Evolutionary conservation across 1,284 basidiomycete genomes (phyloP).

Genomic region (Coniferiporia sulphurascens): DNA sequence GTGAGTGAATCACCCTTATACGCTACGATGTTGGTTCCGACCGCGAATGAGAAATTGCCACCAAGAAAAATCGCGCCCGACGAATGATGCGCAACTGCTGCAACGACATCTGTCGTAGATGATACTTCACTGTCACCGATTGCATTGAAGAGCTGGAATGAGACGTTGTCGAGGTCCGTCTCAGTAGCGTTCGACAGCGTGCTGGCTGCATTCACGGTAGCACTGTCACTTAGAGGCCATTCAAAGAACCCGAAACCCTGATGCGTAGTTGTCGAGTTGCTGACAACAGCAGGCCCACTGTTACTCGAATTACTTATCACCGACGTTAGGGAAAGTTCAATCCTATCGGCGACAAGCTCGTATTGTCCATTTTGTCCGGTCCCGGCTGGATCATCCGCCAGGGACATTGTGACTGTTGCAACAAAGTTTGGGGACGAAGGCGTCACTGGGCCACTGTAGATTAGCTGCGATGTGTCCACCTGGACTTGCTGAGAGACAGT

Average conservation of each 20-base stretch:
- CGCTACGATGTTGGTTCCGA: conserved; percentile 68
- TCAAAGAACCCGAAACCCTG: conserved; percentile 74
- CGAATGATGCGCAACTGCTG: conserved; percentile 59
- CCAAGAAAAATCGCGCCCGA: conserved; percentile 70
- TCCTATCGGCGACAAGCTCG: conserved; percentile 76
- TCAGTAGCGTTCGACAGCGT: conserved; percentile 66
- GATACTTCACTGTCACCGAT: conserved; percentile 42
- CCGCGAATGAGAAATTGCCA: conserved; percentile 68
- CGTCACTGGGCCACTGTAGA: conserved; percentile 83
- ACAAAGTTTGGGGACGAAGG: conserved; percentile 70
- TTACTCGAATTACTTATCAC: conserved; percentile 37
- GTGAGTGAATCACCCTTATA: conserved; percentile 59
- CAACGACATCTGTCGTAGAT: conserved; percentile 36
- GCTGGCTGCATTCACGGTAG: conserved; percentile 50
- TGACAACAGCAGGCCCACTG: conserved; percentile 27
- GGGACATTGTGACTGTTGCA: conserved; percentile 67
- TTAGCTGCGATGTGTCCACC: conserved; percentile 52
- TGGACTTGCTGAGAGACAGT: conserved; percentile 73
- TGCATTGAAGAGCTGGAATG: conserved; percentile 52
- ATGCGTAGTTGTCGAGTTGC: conserved; percentile 30
- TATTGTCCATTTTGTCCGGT: conserved; percentile 62
- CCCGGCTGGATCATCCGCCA: conserved; percentile 57
- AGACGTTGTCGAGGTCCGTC: conserved; percentile 63
- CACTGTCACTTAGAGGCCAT: conserved; percentile 54
- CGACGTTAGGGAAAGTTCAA: conserved; percentile 71